Evolutionary conservation across 768 basidiomycete genomes (phyloP).

Genomic region (Suillus plorans): DNA sequence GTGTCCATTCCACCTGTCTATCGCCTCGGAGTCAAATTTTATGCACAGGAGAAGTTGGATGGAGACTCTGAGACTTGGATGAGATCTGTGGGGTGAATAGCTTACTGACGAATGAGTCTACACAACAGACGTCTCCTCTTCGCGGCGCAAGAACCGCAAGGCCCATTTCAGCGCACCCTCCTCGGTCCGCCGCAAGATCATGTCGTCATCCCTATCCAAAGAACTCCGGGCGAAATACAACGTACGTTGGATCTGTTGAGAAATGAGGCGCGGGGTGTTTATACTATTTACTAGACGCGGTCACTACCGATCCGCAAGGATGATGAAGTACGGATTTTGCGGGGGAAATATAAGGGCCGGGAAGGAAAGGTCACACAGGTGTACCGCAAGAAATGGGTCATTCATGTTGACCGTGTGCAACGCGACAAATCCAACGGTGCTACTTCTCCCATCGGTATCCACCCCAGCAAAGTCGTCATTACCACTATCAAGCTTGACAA

Average conservation of each 20-base stretch:
- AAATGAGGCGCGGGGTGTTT: background rate
- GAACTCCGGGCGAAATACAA: slow-evolving; percentile 91
- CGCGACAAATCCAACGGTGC: slow-evolving; percentile 98
- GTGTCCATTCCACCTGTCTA: slow-evolving; percentile 18
- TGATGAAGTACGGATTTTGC: slow-evolving; percentile 95
- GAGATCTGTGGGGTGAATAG: slow-evolving; percentile 25
- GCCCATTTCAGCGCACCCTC: slow-evolving; percentile 97
- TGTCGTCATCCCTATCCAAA: slow-evolving; percentile 95
- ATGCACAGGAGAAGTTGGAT: slow-evolving; percentile 54
- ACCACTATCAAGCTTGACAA: slow-evolving; percentile 91
- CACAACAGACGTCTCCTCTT: slow-evolving; percentile 77
- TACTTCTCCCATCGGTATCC: slow-evolving; percentile 89
- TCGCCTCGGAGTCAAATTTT: slow-evolving; percentile 27
- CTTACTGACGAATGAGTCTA: slow-evolving; percentile 32
- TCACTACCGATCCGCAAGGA: slow-evolving; percentile 96
- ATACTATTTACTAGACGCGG: slow-evolving; percentile 55
- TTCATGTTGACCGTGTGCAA: slow-evolving; percentile 97
- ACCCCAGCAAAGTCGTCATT: slow-evolving; percentile 97
- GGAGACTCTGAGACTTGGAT: slow-evolving; percentile 41
- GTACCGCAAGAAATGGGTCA: slow-evolving; percentile 98
- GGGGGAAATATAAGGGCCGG: slow-evolving; percentile 98
- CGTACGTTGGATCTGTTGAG: slow-evolving; percentile 47
- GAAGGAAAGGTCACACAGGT: slow-evolving; percentile 98
- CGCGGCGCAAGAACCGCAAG: slow-evolving; percentile 97
- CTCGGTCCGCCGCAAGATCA: slow-evolving; percentile 93